Evolutionary conservation across 805 yeast species (phyloP).

Genomic region (Zygoascus biomembranicola): DNA sequence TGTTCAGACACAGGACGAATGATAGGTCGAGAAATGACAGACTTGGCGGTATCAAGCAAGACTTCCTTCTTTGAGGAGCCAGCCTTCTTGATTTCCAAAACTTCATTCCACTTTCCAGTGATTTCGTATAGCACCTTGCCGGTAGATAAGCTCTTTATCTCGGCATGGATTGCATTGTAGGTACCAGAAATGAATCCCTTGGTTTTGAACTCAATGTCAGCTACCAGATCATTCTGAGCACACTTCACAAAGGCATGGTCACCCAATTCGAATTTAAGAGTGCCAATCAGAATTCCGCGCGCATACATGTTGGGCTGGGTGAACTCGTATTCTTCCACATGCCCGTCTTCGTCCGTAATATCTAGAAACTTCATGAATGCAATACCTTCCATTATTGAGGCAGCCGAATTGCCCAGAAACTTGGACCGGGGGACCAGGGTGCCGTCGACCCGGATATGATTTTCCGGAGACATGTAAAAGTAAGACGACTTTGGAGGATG

Average conservation of each 20-base stretch:
- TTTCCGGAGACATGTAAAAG: conserved; percentile 77
- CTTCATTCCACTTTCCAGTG: conserved; percentile 90
- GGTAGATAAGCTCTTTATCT: conserved; percentile 41
- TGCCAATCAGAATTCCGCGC: conserved; percentile 86
- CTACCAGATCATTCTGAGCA: conserved; percentile 46
- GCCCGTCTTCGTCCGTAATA: conserved; percentile 36
- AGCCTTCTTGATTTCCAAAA: conserved; percentile 57
- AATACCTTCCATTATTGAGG: conserved; percentile 92
- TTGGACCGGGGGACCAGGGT: conserved; percentile 77
- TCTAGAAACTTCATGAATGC: conserved; percentile 65
- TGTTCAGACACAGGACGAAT: conserved; percentile 78
- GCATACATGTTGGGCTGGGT: conserved; percentile 97
- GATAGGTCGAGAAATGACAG: conserved; percentile 49
- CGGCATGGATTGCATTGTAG: conserved; percentile 82
- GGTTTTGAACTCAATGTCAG: conserved; percentile 87
- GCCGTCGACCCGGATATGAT: conserved; percentile 81
- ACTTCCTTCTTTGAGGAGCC: conserved; percentile 39
- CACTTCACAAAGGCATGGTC: conserved; percentile 80
- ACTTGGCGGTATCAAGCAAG: conserved; percentile 53
- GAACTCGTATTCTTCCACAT: conserved; percentile 64
- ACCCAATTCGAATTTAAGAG: conserved; percentile 82
- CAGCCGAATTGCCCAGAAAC: conserved; percentile 92
- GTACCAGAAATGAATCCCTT: conserved; percentile 92
- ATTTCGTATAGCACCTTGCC: conserved; percentile 57
- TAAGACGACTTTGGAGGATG: conserved; percentile 98